Evolutionary conservation across 164 flowering plant genomes (phyloP), one percentile per base, ranked within the genome.

Genomic region (Euptelea pleiosperma): DNA sequence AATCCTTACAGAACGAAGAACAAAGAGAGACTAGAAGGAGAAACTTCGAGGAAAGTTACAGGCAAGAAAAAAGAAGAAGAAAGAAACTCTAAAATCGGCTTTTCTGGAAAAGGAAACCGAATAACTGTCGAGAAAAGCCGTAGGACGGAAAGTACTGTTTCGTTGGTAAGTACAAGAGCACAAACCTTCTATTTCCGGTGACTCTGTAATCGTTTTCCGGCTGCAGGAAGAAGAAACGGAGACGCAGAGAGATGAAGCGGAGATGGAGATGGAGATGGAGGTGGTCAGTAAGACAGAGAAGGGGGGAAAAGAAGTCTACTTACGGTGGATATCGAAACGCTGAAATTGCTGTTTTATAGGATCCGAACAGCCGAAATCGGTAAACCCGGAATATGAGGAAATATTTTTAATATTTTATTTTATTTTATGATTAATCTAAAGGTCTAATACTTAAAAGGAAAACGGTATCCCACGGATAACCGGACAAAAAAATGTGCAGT

Each of bases 41-140:
- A 69, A 75, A 63, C 62, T 70, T 70, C 70, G 61, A 42, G 53
- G 74, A 70, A 75, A 70, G 70, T 55, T 45, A 3, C 50, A n/a
- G 46, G 24, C 25, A 49, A 2, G 52, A 54, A 48, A 24, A 28
- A 43, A 64, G 24, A 1, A 35, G 15, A 25, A 37, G 37, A 48
- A 21, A 60, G 24, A 40, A 46, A 5, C 24, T 5, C n/a, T 1
- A 28, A 18, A 28, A 56, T 29, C 10, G 11, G 10, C 36, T 41
- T 35, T 22, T 0, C 62, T 15, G 3, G 39, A 21, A 50, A 67
- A 16, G 51, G 42, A 59, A 68, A 54, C 45, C 15, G 70, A 65
- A 67, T 62, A 55, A 67, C 36, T 41, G 43, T 46, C 39, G 26
- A 1, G 22, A 18, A 58, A 36, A 11, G 28, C 5, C 18, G 14